Evolutionary conservation across 1,284 basidiomycete genomes (phyloP).

Genomic region (Rhodotorula sp.): DNA sequence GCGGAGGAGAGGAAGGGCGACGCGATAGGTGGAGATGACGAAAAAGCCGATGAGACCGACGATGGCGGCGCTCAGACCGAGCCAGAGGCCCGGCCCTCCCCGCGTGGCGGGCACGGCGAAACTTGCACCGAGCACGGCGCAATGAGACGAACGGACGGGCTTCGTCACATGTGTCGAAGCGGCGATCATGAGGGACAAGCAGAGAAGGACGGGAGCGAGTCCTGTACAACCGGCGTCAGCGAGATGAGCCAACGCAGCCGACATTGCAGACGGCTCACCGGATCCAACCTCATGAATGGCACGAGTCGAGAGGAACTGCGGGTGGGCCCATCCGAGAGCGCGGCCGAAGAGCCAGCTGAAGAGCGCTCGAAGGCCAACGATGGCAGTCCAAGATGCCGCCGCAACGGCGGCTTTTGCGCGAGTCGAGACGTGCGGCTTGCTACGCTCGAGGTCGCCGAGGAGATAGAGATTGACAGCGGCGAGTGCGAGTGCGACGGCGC

Average conservation of each 20-base stretch:
- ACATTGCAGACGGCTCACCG: constrained; percentile 6
- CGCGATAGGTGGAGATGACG: background rate
- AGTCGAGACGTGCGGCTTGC: background rate
- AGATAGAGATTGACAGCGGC: constrained; percentile 14
- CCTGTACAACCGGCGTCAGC: background rate
- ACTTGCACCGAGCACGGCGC: background rate
- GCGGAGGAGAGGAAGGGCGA: background rate
- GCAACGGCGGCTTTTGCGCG: constrained; percentile 55
- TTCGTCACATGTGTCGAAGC: background rate
- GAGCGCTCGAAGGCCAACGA: constrained; percentile 80
- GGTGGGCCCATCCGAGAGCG: constrained; percentile 32
- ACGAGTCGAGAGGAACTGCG: constrained; percentile 16
- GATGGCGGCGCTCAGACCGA: background rate
- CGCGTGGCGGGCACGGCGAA: background rate
- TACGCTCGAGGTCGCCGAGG: constrained; percentile 6
- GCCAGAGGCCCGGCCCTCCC: constrained; percentile 16
- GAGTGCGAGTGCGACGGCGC: background rate
- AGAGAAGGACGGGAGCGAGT: constrained; percentile 16
- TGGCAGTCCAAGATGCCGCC: constrained; percentile 78
- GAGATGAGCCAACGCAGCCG: too few species aligned
- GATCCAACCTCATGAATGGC: constrained; percentile 36
- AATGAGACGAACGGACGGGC: background rate
- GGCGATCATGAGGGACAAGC: constrained; percentile 1
- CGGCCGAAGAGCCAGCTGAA: constrained; percentile 51
- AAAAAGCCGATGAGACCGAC: background rate